These are phyloP conservation scores for Aureobasidium sp. DNA, from an alignment of 2,329 filamentous ascomycete genomes.

Conservation along the genomic window DNA sequence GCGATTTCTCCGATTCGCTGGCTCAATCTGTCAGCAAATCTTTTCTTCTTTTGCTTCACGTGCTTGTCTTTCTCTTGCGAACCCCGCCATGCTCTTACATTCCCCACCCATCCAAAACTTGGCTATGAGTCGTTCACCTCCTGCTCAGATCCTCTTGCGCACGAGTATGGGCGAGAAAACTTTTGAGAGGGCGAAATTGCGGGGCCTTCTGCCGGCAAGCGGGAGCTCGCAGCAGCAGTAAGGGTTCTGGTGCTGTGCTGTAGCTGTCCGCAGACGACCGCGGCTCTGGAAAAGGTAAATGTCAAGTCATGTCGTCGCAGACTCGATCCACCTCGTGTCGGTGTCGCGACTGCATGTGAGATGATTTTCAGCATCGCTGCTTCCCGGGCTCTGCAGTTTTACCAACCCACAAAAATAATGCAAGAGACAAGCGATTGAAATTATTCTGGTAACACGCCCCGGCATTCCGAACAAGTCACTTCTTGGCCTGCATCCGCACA, in stretches of 20 bases:
- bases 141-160: neutral
- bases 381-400: neutral
- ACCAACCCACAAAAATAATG: neutral
- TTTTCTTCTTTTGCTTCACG: neutral
- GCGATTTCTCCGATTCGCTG: conserved; percentile 11
- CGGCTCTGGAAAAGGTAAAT: neutral
- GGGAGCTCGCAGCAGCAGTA: neutral
- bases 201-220: neutral
- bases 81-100: conserved; percentile 3
- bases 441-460: conserved; percentile 1
- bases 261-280: neutral
- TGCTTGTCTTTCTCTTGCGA: neutral
- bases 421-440: neutral
- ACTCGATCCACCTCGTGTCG: neutral
- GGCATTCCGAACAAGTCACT: neutral
- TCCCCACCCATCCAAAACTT: conserved; percentile 5
- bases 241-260: neutral
- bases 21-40: conserved; percentile 5
- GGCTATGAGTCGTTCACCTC: neutral
- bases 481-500: conserved; percentile 11
- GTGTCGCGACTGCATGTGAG: neutral
- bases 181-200: neutral
- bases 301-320: neutral
- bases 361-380: neutral
- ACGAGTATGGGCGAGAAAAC: neutral